phyloP scores from a whole-genome alignment of 495 filamentous ascomycete species.

The Hyaloscypha hepaticicola region DNA sequence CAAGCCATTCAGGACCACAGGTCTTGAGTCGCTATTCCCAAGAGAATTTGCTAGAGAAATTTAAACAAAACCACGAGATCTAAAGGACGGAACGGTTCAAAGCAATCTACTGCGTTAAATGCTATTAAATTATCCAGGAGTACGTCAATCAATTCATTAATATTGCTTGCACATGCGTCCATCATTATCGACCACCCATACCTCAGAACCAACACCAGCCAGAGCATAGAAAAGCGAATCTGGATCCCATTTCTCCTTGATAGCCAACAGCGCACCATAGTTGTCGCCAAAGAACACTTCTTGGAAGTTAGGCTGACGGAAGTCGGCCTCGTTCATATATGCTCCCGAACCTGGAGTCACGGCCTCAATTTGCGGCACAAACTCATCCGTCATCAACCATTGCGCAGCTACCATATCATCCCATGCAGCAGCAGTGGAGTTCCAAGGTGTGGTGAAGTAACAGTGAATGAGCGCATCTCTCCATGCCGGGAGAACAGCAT shows the following conservation, averaged over 20 bases:
- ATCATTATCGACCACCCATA: slow-evolving; percentile 40
- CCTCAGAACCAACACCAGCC: slow-evolving; percentile 60
- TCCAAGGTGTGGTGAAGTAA: slow-evolving; percentile 37
- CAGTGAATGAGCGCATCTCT: slow-evolving; percentile 46
- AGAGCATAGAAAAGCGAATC: slow-evolving; percentile 55
- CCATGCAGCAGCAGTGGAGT: slow-evolving; percentile 37
- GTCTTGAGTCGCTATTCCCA: no score
- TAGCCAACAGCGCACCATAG: slow-evolving; percentile 43
- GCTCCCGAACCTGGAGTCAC: slow-evolving; percentile 42
- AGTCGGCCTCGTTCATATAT: slow-evolving; percentile 46
- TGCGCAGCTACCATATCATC: slow-evolving; percentile 31
- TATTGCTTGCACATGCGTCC: slow-evolving; percentile 11
- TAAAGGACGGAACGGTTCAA: no score
- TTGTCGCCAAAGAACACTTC: slow-evolving; percentile 51
- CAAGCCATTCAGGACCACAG: no score
- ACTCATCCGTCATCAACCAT: slow-evolving; percentile 37
- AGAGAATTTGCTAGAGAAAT: no score
- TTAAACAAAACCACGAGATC: no score
- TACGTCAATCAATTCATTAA: slow-evolving; percentile 2
- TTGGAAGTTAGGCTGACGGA: slow-evolving; percentile 49
- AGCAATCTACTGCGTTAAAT: no score
- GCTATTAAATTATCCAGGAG: not conserved
- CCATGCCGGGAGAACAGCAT: slow-evolving; percentile 60
- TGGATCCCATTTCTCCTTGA: slow-evolving; percentile 58
- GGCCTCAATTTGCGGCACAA: slow-evolving; percentile 36